These are phyloP conservation scores for Alternaria triticimaculans DNA, from an alignment of 2,329 filamentous ascomycete genomes.

Conservation along the genomic window DNA sequence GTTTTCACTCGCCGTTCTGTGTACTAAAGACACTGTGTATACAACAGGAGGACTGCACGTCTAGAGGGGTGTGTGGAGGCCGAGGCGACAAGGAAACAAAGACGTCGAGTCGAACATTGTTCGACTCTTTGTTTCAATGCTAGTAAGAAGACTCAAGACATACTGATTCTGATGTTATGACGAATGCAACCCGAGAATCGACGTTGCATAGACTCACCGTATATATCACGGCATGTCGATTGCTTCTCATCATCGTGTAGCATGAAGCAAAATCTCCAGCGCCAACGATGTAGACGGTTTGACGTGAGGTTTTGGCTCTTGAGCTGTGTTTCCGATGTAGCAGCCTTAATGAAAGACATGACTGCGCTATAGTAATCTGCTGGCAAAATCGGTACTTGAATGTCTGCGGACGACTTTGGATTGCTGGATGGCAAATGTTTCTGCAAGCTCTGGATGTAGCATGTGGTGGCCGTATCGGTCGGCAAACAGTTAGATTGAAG, in stretches of 20 bases:
- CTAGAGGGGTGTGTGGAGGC: neutral
- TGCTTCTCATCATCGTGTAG: neutral
- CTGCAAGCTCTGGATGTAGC: neutral
- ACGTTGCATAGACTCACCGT: neutral
- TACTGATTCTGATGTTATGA: neutral
- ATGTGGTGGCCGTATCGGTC: neutral
- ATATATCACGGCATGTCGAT: neutral
- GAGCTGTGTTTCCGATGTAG: neutral
- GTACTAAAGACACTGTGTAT: constrained; percentile 1
- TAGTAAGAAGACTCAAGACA: neutral
- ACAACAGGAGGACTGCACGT: neutral
- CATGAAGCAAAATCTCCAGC: neutral
- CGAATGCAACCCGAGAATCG: neutral
- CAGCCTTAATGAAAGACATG: too few species aligned
- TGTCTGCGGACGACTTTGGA: neutral
- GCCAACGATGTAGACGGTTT: neutral
- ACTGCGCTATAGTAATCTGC: neutral
- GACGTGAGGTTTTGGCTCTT: neutral
- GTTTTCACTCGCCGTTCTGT: neutral
- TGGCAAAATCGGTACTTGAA: neutral
- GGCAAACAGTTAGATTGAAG: neutral
- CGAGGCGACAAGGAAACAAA: constrained; percentile 2
- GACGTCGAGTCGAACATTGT: neutral
- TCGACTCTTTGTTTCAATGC: neutral
- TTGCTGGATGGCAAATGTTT: neutral